phyloP scores from a whole-genome alignment of 805 yeast species.

The Starmerella stigmatis region DNA sequence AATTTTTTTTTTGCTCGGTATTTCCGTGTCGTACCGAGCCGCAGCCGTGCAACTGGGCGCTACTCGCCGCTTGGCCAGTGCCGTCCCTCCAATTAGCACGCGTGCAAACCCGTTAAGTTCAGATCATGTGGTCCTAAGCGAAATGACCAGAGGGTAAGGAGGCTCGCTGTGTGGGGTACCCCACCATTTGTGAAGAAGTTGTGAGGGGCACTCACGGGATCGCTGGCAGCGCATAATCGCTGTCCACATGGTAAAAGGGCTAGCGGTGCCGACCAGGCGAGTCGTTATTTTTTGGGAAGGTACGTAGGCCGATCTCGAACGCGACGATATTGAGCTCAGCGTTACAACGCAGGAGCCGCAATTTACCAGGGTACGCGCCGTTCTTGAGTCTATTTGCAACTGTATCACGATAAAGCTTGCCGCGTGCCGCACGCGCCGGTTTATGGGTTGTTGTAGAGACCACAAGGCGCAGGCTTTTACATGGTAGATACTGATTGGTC shows the following conservation, averaged over 20 bases:
- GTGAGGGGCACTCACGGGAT: slow-evolving; percentile 6
- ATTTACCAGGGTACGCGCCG: too few species aligned
- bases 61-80: too few species aligned
- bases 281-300: neutral
- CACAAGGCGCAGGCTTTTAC: neutral
- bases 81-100: neutral
- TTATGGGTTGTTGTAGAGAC: neutral
- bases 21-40: too few species aligned
- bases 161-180: neutral
- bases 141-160: neutral
- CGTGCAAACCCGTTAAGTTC: neutral
- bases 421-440: too few species aligned
- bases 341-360: too few species aligned
- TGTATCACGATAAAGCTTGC: too few species aligned
- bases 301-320: too few species aligned
- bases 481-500: slow-evolving; percentile 1
- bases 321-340: too few species aligned
- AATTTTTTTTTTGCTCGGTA: too few species aligned
- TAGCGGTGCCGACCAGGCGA: neutral
- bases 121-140: neutral
- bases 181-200: too few species aligned
- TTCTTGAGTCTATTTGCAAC: too few species aligned
- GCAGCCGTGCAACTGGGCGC: too few species aligned
- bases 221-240: neutral
- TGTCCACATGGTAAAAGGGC: neutral